Conservation (phyloP, 306 rosid species). For the Malus orientalis region DNA sequence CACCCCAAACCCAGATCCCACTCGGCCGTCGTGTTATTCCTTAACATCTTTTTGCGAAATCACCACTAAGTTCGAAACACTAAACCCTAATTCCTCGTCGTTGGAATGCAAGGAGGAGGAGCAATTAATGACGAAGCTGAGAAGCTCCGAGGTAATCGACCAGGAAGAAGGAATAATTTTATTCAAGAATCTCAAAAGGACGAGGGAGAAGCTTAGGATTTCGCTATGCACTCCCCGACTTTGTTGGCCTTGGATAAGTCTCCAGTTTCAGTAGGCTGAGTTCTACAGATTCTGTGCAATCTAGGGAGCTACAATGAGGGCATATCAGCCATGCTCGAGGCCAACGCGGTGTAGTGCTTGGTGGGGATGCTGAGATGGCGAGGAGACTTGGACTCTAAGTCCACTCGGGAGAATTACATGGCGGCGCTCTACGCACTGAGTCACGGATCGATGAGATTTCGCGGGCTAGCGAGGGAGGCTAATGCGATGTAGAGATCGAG, state of each 20-base stretch:
- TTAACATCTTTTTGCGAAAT: constrained; percentile 42
- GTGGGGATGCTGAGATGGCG: constrained; percentile 51
- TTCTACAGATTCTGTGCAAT: constrained; percentile 60
- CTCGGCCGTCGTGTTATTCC: constrained; percentile 54
- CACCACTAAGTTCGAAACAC: constrained; percentile 19
- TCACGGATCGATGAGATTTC: constrained; percentile 73
- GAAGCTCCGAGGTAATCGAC: constrained; percentile 42
- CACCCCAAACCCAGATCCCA: neutral
- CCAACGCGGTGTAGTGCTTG: constrained; percentile 54
- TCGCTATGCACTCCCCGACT: constrained; percentile 35
- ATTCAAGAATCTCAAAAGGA: constrained; percentile 52
- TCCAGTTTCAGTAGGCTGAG: constrained; percentile 37
- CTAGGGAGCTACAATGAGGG: constrained; percentile 57
- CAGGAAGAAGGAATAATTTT: constrained; percentile 53
- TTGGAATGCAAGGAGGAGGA: constrained; percentile 37
- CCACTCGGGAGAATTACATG: constrained; percentile 74
- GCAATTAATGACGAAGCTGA: constrained; percentile 30
- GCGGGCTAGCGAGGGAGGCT: constrained; percentile 71
- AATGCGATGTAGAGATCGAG: constrained; percentile 61
- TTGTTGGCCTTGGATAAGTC: constrained; percentile 28
- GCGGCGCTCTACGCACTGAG: constrained; percentile 66
- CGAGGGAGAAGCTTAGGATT: constrained; percentile 40
- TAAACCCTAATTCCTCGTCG: constrained; percentile 31
- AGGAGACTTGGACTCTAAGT: constrained; percentile 48
- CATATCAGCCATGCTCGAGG: constrained; percentile 67